Evolutionary conservation across 2,329 filamentous ascomycete species (phyloP).

Genomic region (Fusarium sororula): DNA sequence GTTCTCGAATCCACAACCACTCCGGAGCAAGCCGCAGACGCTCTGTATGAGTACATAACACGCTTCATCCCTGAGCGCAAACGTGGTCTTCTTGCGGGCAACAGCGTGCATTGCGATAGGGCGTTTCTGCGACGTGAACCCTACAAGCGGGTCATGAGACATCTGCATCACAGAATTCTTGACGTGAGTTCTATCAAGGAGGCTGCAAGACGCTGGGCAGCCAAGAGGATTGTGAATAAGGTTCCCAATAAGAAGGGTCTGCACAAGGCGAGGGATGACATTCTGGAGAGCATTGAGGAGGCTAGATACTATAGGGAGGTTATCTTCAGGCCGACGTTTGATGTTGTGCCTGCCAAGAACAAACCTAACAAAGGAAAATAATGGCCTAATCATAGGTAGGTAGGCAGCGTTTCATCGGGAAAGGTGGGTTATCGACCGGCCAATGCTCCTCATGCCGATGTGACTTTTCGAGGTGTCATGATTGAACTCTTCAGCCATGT

Average conservation of each 20-base stretch:
- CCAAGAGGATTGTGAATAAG: conserved; percentile 55
- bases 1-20: conserved; percentile 79
- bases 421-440: background rate
- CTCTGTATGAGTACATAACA: conserved; percentile 81
- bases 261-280: conserved; percentile 89
- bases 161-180: conserved; percentile 89
- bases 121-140: conserved; percentile 80
- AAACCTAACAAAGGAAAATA: conserved; percentile 29
- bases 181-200: conserved; percentile 96
- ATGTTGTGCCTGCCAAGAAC: conserved; percentile 35
- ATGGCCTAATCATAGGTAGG: background rate
- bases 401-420: background rate
- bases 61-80: conserved; percentile 72
- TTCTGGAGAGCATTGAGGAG: conserved; percentile 94
- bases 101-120: conserved; percentile 90
- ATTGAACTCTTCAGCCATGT: conserved; percentile 7
- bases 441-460: background rate
- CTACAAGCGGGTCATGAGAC: conserved; percentile 76
- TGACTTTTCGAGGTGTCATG: background rate
- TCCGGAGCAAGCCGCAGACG: conserved; percentile 74
- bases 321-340: conserved; percentile 65
- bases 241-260: conserved; percentile 77
- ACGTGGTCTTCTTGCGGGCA: conserved; percentile 83
- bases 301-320: conserved; percentile 81
- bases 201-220: conserved; percentile 82